Percentiles rank a stretch among this genome's conserved stretches.
These are phyloP conservation scores for Actinomucor elegans DNA, from an alignment of 371 early-diverging fungal genomes.

Conservation along the genomic window DNA sequence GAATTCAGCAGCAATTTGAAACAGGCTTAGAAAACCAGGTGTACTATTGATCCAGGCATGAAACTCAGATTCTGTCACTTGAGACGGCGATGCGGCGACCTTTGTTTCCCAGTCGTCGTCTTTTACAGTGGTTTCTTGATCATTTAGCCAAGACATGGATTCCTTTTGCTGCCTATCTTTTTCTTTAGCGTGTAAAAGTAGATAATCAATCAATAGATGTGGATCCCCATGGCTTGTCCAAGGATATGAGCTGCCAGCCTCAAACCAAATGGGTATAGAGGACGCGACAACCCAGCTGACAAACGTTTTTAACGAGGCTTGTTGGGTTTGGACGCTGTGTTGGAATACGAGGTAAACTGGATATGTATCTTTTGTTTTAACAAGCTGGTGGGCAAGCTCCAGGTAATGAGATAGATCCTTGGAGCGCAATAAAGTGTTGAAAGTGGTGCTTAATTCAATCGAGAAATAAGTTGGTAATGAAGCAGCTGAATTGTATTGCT, in stretches of 20 bases:
- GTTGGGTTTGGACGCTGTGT: not conserved
- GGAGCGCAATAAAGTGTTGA: not conserved
- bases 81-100: conserved; percentile 4
- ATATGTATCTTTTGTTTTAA: not conserved
- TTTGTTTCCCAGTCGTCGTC: conserved; percentile 17
- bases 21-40: conserved; percentile 15
- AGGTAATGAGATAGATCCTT: not conserved
- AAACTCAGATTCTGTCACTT: conserved; percentile 19
- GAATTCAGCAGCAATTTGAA: conserved; percentile 15
- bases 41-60: conserved; percentile 27
- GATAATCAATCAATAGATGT: conserved; percentile 14
- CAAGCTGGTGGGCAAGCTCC: not conserved
- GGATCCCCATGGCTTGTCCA: not conserved
- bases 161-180: conserved; percentile 13
- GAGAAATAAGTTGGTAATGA: not conserved
- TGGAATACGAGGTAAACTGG: conserved; percentile 16
- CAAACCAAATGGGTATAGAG: conserved; percentile 37
- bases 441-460: not conserved
- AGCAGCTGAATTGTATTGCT: not conserved
- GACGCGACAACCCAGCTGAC: conserved; percentile 18
- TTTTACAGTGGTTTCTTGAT: not conserved
- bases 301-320: conserved; percentile 23
- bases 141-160: conserved; percentile 21
- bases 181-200: conserved; percentile 15
- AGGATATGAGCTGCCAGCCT: conserved; percentile 9